These are phyloP conservation scores for Acanthamoeba royreba DNA, from an alignment of 208 protist genomes.

Conservation along the genomic window DNA sequence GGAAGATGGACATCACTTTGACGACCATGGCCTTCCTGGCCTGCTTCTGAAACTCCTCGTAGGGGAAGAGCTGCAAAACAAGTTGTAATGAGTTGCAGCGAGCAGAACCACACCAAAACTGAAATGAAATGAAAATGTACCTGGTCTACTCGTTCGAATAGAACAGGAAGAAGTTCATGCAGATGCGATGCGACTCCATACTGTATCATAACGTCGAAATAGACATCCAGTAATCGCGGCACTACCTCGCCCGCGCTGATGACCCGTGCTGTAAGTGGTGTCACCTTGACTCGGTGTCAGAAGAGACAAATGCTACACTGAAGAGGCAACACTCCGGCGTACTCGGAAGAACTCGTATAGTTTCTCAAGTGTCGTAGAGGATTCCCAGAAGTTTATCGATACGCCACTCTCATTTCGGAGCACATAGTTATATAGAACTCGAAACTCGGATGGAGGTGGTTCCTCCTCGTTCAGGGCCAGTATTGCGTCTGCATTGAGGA, in stretches of 20 bases:
- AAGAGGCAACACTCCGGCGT: not conserved
- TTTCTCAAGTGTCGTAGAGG: not conserved
- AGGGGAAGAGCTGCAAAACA: constrained; percentile 52
- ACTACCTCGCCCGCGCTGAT: constrained; percentile 24
- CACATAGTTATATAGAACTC: constrained; percentile 65
- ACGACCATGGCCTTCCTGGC: constrained; percentile 42
- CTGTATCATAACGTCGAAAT: constrained; percentile 59
- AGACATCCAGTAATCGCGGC: constrained; percentile 51
- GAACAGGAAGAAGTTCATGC: not conserved
- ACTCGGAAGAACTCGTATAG: not conserved
- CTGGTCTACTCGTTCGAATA: not conserved
- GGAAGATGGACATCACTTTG: constrained; percentile 42
- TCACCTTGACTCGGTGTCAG: constrained; percentile 11
- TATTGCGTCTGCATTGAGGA: not conserved
- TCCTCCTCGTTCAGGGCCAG: constrained; percentile 27
- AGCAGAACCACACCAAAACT: not conserved
- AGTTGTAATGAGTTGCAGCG: not conserved
- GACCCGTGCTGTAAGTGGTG: constrained; percentile 26
- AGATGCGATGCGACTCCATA: not conserved
- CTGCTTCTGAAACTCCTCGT: constrained; percentile 20
- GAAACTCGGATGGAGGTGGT: constrained; percentile 46
- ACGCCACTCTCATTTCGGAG: constrained; percentile 63
- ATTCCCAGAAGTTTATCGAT: constrained; percentile 60
- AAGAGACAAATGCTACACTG: not conserved
- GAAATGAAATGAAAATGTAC: not conserved